A percentile compares a stretch with the other conserved stretches of the same genome.
These are phyloP conservation scores for Paramyrothecium roridum DNA, from an alignment of 2,329 filamentous ascomycete species.

Conservation along the genomic window DNA sequence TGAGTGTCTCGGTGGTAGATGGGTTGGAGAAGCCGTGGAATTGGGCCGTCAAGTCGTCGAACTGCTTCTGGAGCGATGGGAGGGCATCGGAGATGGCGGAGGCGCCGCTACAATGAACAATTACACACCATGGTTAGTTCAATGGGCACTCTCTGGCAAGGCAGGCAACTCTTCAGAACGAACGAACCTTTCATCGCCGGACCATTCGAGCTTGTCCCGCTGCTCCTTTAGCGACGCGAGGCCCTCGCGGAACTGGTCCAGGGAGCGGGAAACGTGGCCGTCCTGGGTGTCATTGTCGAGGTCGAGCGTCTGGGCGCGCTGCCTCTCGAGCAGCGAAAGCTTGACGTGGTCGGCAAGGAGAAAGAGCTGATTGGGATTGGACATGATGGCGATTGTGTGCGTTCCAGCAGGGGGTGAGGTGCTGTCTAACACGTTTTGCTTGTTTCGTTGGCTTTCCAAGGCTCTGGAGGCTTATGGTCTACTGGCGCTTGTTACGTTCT, in stretches of 20 bases:
- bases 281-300: conserved; percentile 79
- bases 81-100: conserved; percentile 60
- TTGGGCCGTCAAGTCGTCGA: conserved; percentile 72
- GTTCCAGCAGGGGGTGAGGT: not conserved
- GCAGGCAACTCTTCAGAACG: not conserved
- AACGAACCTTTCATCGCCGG: conserved; percentile 60
- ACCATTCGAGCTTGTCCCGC: conserved; percentile 59
- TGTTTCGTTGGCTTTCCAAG: not conserved
- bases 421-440: not conserved
- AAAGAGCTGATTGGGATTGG: conserved; percentile 72
- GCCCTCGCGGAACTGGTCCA: conserved; percentile 82
- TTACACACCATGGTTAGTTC: not conserved
- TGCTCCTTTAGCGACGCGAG: conserved; percentile 67
- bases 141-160: not conserved
- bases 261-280: conserved; percentile 80
- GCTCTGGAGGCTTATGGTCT: too few relatives aligned
- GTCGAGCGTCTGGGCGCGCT: conserved; percentile 78
- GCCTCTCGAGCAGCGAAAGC: conserved; percentile 86
- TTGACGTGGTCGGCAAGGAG: conserved; percentile 97
- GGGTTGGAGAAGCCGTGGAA: conserved; percentile 66
- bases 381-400: conserved; percentile 19
- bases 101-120: conserved; percentile 33
- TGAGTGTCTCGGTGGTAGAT: conserved; percentile 47
- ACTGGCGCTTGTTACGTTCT: too few relatives aligned
- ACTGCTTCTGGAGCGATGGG: conserved; percentile 67